phyloP scores from a whole-genome alignment of 2,329 filamentous ascomycete genomes.

The Alternaria viburni region DNA sequence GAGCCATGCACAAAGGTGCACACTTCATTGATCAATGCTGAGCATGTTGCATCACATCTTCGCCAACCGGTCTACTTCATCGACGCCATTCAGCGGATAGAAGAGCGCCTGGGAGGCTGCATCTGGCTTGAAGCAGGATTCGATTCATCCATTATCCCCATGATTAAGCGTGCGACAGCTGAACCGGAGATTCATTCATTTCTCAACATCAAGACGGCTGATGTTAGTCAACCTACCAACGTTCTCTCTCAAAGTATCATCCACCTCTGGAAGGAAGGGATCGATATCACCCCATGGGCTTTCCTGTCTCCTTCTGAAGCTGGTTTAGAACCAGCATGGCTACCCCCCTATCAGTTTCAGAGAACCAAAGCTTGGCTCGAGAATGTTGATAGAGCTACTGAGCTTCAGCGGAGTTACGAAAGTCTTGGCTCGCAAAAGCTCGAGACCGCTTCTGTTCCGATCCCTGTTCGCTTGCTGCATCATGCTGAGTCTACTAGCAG shows the following conservation, averaged over 20 bases:
- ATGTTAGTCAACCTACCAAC: slow-evolving; percentile 9
- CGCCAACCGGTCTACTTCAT: slow-evolving; percentile 55
- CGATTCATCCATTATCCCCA: slow-evolving; percentile 29
- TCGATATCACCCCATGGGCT: slow-evolving; percentile 49
- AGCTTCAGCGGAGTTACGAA: background rate
- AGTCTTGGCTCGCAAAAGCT: background rate
- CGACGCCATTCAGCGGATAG: slow-evolving; percentile 52
- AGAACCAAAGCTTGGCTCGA: slow-evolving; percentile 29
- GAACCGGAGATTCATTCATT: slow-evolving; percentile 3
- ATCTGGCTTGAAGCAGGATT: slow-evolving; percentile 34
- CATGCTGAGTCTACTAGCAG: background rate
- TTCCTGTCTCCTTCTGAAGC: slow-evolving; percentile 44
- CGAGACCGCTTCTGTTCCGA: background rate
- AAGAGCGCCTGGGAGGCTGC: slow-evolving; percentile 25
- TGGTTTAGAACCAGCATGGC: slow-evolving; percentile 7
- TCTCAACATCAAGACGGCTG: slow-evolving; percentile 5
- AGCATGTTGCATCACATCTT: slow-evolving; percentile 45
- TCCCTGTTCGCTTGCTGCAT: slow-evolving; percentile 1
- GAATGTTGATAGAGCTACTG: slow-evolving; percentile 9
- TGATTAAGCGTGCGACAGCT: slow-evolving; percentile 38
- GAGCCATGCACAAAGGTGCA: slow-evolving; percentile 6
- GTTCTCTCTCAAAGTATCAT: slow-evolving; percentile 36
- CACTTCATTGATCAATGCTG: background rate
- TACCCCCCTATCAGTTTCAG: slow-evolving; percentile 43
- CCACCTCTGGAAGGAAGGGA: slow-evolving; percentile 51